These are phyloP conservation scores for Heritiera fomes DNA, from an alignment of 345 rosid species.

Conservation along the genomic window DNA sequence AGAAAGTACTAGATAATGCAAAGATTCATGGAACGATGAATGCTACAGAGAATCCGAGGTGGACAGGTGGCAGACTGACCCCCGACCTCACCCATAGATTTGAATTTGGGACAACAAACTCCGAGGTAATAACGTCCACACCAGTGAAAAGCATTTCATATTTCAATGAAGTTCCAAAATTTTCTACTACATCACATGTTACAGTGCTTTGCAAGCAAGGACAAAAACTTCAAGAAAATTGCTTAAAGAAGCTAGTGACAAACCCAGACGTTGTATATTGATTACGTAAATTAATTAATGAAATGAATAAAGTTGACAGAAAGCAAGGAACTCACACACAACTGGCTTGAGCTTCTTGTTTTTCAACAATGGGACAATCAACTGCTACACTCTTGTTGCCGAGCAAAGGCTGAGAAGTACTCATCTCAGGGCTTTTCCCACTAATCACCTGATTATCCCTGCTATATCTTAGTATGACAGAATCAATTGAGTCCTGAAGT, in stretches of 20 bases:
- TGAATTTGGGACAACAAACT: not conserved
- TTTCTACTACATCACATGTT: not conserved
- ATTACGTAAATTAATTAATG: not conserved
- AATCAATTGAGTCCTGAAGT: conserved; percentile 71
- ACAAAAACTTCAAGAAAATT: not conserved
- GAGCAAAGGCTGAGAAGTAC: conserved; percentile 53
- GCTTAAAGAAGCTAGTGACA: not conserved
- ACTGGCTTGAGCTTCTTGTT: conserved; percentile 53
- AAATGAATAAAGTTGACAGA: not conserved
- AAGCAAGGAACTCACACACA: conserved; percentile 50
- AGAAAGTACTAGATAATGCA: not conserved
- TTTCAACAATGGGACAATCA: conserved; percentile 44
- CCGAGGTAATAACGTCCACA: not conserved
- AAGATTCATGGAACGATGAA: not conserved
- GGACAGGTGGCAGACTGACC: not conserved
- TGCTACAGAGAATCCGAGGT: not conserved
- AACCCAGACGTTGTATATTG: not conserved
- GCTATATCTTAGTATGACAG: conserved; percentile 46
- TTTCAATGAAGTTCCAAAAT: not conserved
- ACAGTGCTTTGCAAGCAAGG: not conserved
- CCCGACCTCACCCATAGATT: not conserved
- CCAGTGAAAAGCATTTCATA: not conserved
- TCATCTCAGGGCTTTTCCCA: conserved; percentile 24
- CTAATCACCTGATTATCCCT: conserved; percentile 27
- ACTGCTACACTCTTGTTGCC: conserved; percentile 29